These are phyloP conservation scores for Neurospora sp. DNA, from an alignment of 495 filamentous ascomycete species.

Conservation along the genomic window DNA sequence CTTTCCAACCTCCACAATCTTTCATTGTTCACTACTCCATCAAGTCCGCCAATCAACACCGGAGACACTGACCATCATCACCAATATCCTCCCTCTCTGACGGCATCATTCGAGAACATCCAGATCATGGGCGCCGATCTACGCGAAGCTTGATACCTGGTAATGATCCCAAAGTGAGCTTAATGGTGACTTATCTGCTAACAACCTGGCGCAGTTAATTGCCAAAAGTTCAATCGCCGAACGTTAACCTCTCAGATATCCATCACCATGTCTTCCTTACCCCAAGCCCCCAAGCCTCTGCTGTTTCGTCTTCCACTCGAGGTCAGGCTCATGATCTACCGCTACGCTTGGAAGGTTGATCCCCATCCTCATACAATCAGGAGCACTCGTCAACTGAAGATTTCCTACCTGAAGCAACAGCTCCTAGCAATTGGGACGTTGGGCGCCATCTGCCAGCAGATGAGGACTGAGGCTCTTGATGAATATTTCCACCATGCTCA, in stretches of 20 bases:
- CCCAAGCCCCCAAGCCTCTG: not conserved
- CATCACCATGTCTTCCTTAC: not conserved
- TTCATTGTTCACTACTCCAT: not conserved
- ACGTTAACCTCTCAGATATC: not conserved
- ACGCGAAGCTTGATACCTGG: not conserved
- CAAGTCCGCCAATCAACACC: not conserved
- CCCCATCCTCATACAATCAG: not conserved
- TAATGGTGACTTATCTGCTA: not conserved
- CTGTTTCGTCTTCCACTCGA: not conserved
- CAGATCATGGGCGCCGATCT: not conserved
- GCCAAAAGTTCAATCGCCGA: not conserved
- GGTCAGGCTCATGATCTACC: not conserved
- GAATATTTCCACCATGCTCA: not conserved
- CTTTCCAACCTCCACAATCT: not conserved
- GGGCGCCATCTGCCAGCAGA: not conserved
- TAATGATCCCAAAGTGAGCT: not conserved
- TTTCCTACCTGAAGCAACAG: not conserved
- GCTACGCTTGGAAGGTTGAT: not conserved
- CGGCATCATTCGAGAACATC: not conserved
- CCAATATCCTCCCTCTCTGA: not conserved
- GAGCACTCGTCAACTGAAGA: not conserved
- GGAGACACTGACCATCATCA: not conserved
- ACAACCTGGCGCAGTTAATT: not conserved
- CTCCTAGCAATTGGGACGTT: not conserved
- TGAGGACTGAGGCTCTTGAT: not conserved